Percentiles rank a stretch among this genome's conserved stretches.
phyloP scores from a whole-genome alignment of 371 early-diverging fungal species.

The Mortierella sp. region DNA sequence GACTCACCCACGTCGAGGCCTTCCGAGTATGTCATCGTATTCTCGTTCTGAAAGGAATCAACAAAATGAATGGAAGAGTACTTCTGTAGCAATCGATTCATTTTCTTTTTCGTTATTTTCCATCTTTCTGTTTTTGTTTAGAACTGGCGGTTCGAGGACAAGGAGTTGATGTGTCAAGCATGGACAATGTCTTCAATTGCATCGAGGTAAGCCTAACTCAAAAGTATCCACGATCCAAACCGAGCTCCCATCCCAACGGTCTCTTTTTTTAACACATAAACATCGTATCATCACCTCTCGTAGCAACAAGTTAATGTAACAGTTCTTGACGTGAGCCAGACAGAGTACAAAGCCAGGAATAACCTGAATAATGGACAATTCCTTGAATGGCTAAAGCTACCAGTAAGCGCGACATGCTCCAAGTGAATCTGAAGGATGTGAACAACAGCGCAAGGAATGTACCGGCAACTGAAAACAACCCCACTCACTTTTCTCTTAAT shows the following conservation, averaged over 20 bases:
- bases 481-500: background rate
- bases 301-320: conserved; percentile 28
- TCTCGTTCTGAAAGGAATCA: background rate
- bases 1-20: too few relatives aligned
- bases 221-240: too few relatives aligned
- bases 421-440: background rate
- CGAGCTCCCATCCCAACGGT: too few relatives aligned
- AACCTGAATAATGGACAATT: conserved; percentile 35
- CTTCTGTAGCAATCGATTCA: background rate
- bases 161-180: conserved; percentile 42
- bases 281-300: background rate
- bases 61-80: background rate
- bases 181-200: conserved; percentile 49
- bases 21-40: background rate
- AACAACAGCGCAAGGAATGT: background rate
- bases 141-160: conserved; percentile 28
- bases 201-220: conserved; percentile 27
- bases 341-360: conserved; percentile 2
- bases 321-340: conserved; percentile 30
- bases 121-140: background rate
- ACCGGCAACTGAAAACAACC: too few relatives aligned
- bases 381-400: conserved; percentile 34
- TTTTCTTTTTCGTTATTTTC: background rate
- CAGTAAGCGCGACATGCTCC: conserved; percentile 5
- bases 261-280: background rate